Conservation (phyloP, 2,329 filamentous ascomycete genomes). For the Epichloe brachyelytri region DNA sequence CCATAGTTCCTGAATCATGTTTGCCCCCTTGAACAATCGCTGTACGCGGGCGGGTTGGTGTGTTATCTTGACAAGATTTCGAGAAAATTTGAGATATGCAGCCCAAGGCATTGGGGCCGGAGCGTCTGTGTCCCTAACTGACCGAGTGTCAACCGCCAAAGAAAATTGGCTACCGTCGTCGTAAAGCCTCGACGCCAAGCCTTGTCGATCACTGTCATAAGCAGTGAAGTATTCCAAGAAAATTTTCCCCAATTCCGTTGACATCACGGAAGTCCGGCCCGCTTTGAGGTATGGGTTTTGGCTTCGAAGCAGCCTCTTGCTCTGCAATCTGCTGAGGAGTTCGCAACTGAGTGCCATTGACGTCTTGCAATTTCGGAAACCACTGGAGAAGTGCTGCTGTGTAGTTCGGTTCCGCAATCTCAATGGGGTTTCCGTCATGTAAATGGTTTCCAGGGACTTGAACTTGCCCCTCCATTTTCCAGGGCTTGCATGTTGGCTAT, state of each 20-base stretch:
- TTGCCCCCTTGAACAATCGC: conserved; percentile 51
- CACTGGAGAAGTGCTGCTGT: conserved; percentile 59
- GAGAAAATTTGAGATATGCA: conserved; percentile 61
- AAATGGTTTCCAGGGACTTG: conserved; percentile 63
- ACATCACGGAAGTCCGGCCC: conserved; percentile 63
- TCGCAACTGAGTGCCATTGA: conserved; percentile 65
- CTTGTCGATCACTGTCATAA: conserved; percentile 59
- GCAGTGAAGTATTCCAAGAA: conserved; percentile 59
- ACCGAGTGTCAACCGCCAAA: conserved; percentile 53
- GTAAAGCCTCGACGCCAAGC: conserved; percentile 55
- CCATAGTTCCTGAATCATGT: conserved; percentile 57
- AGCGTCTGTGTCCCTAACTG: conserved; percentile 33
- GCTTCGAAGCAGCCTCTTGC: conserved; percentile 32
- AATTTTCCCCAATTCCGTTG: conserved; percentile 59
- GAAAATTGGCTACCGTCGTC: conserved; percentile 66
- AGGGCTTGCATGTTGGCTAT: conserved; percentile 57
- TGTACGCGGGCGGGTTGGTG: conserved; percentile 46
- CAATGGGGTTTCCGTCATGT: conserved; percentile 66
- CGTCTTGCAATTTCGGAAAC: conserved; percentile 67
- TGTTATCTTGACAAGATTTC: conserved; percentile 62
- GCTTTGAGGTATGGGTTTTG: conserved; percentile 47
- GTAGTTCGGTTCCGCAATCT: conserved; percentile 44
- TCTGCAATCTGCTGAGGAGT: conserved; percentile 56
- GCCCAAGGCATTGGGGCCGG: conserved; percentile 49
- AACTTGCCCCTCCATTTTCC: conserved; percentile 70